A percentile compares a stretch with the other conserved stretches of the same genome.
Conservation (phyloP, 179 eudicot genomes). For the Gypsophila paniculata region DNA sequence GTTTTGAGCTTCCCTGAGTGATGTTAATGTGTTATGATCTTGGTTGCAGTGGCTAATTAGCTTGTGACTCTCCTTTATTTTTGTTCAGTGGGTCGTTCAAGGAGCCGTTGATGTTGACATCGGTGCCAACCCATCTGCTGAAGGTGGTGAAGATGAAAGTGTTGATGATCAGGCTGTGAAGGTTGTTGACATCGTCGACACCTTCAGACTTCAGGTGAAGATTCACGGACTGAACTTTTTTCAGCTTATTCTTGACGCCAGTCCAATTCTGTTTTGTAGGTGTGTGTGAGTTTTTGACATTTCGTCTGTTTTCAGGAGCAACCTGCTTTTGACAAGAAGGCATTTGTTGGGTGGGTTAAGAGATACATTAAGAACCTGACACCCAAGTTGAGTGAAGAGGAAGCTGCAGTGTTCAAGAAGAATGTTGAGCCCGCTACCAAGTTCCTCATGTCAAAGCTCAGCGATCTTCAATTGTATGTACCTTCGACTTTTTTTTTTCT, state of each 20-base stretch:
- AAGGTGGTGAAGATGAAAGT: constrained; percentile 81
- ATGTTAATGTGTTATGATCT: too few relatives aligned
- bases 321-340: constrained; percentile 78
- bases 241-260: too few relatives aligned
- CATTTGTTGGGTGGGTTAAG: constrained; percentile 60
- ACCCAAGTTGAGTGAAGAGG: constrained; percentile 48
- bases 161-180: constrained; percentile 67
- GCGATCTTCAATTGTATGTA: constrained; percentile 81
- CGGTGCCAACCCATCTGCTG: constrained; percentile 91
- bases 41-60: too few relatives aligned
- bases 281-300: not conserved
- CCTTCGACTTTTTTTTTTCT: not conserved
- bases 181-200: constrained; percentile 85
- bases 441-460: constrained; percentile 62
- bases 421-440: constrained; percentile 61
- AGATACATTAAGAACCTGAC: constrained; percentile 70
- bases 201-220: constrained; percentile 77
- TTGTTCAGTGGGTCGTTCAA: constrained; percentile 57
- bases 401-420: constrained; percentile 53
- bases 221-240: too few relatives aligned
- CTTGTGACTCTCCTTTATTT: too few relatives aligned
- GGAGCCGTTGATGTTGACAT: constrained; percentile 64
- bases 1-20: not conserved
- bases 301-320: constrained; percentile 51
- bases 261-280: not conserved